These are phyloP conservation scores for Trametes coccinea DNA, from an alignment of 768 basidiomycete species.

Conservation along the genomic window DNA sequence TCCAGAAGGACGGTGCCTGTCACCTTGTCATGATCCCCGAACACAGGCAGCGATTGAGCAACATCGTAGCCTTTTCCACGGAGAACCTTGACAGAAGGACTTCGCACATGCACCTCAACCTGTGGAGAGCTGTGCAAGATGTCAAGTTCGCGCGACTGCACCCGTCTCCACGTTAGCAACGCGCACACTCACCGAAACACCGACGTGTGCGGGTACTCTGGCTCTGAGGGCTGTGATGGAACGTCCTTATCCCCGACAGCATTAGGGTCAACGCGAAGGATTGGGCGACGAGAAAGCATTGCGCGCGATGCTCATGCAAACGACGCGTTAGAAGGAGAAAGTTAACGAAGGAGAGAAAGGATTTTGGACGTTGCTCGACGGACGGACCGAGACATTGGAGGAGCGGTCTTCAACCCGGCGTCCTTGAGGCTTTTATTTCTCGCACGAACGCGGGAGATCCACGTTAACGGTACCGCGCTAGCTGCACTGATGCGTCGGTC, in stretches of 20 bases:
- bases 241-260: slow-evolving; percentile 7
- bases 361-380: slow-evolving; percentile 16
- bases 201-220: slow-evolving; percentile 27
- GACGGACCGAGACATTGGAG: slow-evolving; percentile 17
- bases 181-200: slow-evolving; percentile 28
- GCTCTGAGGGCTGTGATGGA: slow-evolving; percentile 1
- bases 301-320: slow-evolving; percentile 14
- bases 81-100: slow-evolving; percentile 57
- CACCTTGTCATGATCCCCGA: slow-evolving; percentile 59
- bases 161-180: not conserved
- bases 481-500: slow-evolving; percentile 5
- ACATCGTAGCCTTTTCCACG: slow-evolving; percentile 29
- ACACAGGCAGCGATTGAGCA: slow-evolving; percentile 47
- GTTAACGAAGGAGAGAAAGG: slow-evolving; percentile 8
- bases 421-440: slow-evolving; percentile 21
- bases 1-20: slow-evolving; percentile 62
- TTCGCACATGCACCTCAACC: slow-evolving; percentile 62
- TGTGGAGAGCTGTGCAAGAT: slow-evolving; percentile 31
- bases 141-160: not conserved
- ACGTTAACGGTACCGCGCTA: slow-evolving; percentile 20
- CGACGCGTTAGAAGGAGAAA: slow-evolving; percentile 9
- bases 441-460: slow-evolving; percentile 15
- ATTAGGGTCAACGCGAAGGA: slow-evolving; percentile 20
- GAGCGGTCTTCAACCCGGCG: slow-evolving; percentile 14
- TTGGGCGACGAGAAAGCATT: slow-evolving; percentile 15